Base-by-base conservation (phyloP, 495 filamentous ascomycete species). In the Annulohypoxylon stygium region DNA sequence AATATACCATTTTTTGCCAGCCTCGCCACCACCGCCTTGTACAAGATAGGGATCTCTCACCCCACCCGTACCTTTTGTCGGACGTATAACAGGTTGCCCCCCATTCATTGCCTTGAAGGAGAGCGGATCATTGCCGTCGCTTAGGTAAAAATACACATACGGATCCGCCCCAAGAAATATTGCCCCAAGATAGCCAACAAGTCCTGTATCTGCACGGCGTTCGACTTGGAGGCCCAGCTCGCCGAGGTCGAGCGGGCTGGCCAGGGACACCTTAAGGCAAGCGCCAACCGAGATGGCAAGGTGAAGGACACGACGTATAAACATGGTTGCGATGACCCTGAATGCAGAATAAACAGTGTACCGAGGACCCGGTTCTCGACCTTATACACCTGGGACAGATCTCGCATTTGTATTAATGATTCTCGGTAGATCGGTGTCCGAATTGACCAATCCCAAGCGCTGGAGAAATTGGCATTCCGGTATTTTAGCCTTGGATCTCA, bases 141-240 rank as follows among this genome's bases (percentile, higher is more conserved):
- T 85, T 45, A 84, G 80, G 70, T 88, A 87, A 71, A 87, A 86
- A 76, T 87, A 88, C 5, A 87, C 81, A 51, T 81, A 84, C 11
- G 86, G 86, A 55, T 86, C 85, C 45, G 82, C 81, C 11, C 86
- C 84, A 16, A 88, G 83, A 53, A 87, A 88, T 75, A 87, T 86
- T 12, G 82, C 85, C 0, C 84, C 85, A 16, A 87, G 69, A 76
- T 87, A 87, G 0, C 84, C 83, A 10, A 80, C 81, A 2, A 86
- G 74, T 53, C 67, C 78, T 0, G 83, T 16, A 59, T 83, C 82
- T n/a, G 81, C 81, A 12, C 81, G 83, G 14, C 63, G 58, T 37
- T 75, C 66, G 5, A 6, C 67, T 47, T 65, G 58, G 37, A 78
- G 16, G 9, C 67, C 75, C 26, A 71, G 65, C 25, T 73, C 63